These are phyloP conservation scores for Thalassiosira oceanica DNA, from an alignment of 352 stramenopile species.

Conservation along the genomic window DNA sequence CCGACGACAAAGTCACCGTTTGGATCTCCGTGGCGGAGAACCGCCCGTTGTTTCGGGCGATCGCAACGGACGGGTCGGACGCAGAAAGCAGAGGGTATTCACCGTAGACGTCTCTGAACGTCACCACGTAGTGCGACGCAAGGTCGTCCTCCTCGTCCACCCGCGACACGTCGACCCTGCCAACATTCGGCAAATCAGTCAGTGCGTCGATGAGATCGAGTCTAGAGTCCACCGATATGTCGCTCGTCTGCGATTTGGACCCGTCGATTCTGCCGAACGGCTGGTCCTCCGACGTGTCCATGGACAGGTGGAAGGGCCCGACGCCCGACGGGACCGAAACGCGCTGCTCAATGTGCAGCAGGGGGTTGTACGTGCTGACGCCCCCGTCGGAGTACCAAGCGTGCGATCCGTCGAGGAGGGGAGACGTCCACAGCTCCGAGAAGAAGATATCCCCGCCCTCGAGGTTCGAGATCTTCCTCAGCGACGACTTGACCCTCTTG, in stretches of 20 bases:
- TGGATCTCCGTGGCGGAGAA: constrained; percentile 91
- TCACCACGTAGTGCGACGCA: constrained; percentile 76
- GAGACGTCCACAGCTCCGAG: constrained; percentile 90
- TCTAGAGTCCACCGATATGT: constrained; percentile 59
- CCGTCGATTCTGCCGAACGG: constrained; percentile 35
- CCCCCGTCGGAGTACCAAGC: constrained; percentile 89
- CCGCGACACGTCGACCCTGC: constrained; percentile 83
- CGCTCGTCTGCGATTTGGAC: constrained; percentile 15
- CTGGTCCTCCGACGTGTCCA: constrained; percentile 80
- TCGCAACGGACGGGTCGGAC: constrained; percentile 36
- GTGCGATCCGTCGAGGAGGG: constrained; percentile 86
- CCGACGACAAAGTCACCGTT: constrained; percentile 88
- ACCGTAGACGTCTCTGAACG: constrained; percentile 86
- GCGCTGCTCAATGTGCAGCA: constrained; percentile 88
- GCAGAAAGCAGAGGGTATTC: constrained; percentile 82
- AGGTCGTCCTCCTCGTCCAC: constrained; percentile 32
- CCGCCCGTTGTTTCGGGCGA: constrained; percentile 38
- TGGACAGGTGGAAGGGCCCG: constrained; percentile 80
- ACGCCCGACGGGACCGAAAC: constrained; percentile 80
- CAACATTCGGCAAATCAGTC: constrained; percentile 83
- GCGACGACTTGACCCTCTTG: no score
- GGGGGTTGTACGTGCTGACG: constrained; percentile 88
- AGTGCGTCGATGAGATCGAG: constrained; percentile 85
- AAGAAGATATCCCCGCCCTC: constrained; percentile 92
- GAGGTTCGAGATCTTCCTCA: no score